A percentile compares a stretch with the other conserved stretches of the same genome.
These are phyloP conservation scores for Acacia melanoxylon DNA, from an alignment of 306 rosid genomes.

Conservation along the genomic window DNA sequence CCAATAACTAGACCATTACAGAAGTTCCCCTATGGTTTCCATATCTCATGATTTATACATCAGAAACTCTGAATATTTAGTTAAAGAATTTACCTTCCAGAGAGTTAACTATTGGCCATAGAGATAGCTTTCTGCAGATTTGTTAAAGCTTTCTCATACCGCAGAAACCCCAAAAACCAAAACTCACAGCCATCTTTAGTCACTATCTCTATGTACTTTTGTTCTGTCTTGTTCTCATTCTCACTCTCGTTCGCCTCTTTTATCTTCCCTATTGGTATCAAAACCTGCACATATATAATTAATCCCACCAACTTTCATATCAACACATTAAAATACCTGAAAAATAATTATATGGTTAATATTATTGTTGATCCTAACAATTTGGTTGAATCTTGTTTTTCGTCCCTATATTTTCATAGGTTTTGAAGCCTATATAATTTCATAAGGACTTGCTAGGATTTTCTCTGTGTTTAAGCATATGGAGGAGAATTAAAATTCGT, in stretches of 20 bases:
- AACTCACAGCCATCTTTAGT: constrained; percentile 72
- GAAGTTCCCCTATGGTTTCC: neutral
- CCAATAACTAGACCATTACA: neutral
- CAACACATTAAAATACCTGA: neutral
- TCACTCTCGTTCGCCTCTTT: constrained; percentile 59
- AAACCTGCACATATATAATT: constrained; percentile 46
- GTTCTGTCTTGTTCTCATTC: constrained; percentile 54
- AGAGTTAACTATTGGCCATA: constrained; percentile 31
- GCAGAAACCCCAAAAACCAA: constrained; percentile 85
- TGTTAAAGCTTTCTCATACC: constrained; percentile 66
- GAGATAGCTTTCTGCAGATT: constrained; percentile 71
- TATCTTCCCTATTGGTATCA: constrained; percentile 64
- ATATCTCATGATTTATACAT: neutral
- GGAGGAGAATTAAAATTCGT: no score
- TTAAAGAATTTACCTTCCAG: neutral
- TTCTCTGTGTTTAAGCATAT: no score
- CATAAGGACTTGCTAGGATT: no score
- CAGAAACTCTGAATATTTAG: neutral
- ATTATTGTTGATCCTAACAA: no score
- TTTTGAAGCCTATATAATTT: no score
- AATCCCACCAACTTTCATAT: neutral
- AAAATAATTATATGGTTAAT: neutral
- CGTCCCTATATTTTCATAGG: no score
- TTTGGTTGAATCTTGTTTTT: no score
- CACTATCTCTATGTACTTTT: constrained; percentile 68